Evolutionary conservation across 169 alveolate species (phyloP).

Genomic region (Theileria parva): DNA sequence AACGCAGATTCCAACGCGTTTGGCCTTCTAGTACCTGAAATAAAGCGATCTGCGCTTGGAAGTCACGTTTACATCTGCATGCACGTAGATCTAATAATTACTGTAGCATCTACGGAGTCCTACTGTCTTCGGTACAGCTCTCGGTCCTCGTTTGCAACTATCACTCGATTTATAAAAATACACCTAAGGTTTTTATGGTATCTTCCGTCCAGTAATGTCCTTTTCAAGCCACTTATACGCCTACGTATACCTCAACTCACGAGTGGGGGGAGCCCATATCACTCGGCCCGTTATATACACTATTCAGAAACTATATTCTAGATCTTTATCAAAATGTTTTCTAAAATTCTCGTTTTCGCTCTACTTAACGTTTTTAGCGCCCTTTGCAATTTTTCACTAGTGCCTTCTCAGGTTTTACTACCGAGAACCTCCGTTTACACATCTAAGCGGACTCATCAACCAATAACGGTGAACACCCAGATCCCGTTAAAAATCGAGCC

Average conservation of each 20-base stretch:
- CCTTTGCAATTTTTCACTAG: constrained; percentile 17
- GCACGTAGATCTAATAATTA: not conserved
- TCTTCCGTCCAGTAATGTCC: constrained; percentile 9
- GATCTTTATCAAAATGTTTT: not conserved
- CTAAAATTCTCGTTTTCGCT: not conserved
- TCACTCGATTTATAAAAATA: constrained; percentile 25
- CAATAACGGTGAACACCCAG: constrained; percentile 38
- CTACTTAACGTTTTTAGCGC: not conserved
- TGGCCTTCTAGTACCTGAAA: not conserved
- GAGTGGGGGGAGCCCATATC: not conserved
- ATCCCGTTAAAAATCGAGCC: constrained; percentile 54
- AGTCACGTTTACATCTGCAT: not conserved
- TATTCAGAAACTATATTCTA: not conserved
- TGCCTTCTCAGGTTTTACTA: constrained; percentile 60
- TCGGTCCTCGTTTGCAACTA: constrained; percentile 23
- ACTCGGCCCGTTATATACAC: not conserved
- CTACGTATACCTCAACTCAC: not conserved
- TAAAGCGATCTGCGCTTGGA: not conserved
- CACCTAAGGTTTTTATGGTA: constrained; percentile 41
- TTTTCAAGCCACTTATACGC: not conserved
- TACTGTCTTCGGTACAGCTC: constrained; percentile 27
- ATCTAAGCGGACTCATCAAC: constrained; percentile 8
- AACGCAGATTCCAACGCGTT: not conserved
- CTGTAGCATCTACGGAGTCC: constrained; percentile 34
- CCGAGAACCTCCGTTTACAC: constrained; percentile 50